These are phyloP conservation scores for Fusarium robinianum DNA, from an alignment of 2,329 filamentous ascomycete genomes.

Conservation along the genomic window DNA sequence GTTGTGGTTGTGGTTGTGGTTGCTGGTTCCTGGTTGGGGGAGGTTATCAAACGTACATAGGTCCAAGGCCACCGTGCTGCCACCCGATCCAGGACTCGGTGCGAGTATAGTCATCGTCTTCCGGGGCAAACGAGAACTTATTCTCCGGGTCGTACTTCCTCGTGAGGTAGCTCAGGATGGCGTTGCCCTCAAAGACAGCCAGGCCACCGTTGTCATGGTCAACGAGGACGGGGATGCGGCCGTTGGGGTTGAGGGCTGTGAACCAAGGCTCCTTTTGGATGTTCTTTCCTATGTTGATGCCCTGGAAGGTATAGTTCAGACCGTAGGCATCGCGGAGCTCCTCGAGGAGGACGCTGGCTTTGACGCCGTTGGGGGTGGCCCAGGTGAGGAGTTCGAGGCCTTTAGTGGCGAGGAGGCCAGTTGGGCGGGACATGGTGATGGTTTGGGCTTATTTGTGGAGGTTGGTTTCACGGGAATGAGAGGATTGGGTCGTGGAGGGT, in stretches of 20 bases:
- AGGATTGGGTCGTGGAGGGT: too few species aligned
- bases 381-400: conserved; percentile 69
- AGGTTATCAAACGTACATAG: conserved; percentile 48
- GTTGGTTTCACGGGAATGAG: too few species aligned
- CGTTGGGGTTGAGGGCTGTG: conserved; percentile 65
- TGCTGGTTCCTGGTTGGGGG: too few species aligned
- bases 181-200: conserved; percentile 73
- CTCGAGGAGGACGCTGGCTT: conserved; percentile 65
- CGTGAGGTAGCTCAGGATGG: conserved; percentile 74
- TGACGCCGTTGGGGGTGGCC: conserved; percentile 59
- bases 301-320: conserved; percentile 61
- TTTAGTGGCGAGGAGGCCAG: conserved; percentile 62
- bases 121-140: conserved; percentile 44
- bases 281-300: conserved; percentile 63
- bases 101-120: conserved; percentile 45
- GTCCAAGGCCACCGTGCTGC: conserved; percentile 76
- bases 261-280: conserved; percentile 72
- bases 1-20: too few species aligned
- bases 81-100: conserved; percentile 62
- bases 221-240: conserved; percentile 67
- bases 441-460: too few species aligned
- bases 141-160: conserved; percentile 70
- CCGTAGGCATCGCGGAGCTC: conserved; percentile 70
- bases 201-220: conserved; percentile 67
- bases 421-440: conserved; percentile 42